These are phyloP conservation scores for Ophiosphaerella korrae DNA, from an alignment of 2,329 filamentous ascomycete genomes.

Conservation along the genomic window DNA sequence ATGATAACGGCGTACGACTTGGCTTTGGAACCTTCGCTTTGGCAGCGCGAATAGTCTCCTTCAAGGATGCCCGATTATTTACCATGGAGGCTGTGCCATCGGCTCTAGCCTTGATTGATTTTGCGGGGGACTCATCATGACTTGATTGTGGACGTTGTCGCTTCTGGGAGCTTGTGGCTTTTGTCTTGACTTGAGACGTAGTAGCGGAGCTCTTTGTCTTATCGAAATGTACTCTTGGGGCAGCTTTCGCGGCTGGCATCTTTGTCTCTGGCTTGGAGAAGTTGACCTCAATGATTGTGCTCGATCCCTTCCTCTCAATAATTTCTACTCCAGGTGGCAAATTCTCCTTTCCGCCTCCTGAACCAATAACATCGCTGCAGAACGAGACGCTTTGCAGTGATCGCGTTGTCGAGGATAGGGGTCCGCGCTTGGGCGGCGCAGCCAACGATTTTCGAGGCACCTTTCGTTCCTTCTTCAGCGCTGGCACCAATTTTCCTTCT, in stretches of 20 bases:
- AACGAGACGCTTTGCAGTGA: constrained; percentile 49
- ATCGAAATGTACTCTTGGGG: constrained; percentile 36
- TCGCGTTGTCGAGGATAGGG: constrained; percentile 52
- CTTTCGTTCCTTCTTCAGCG: constrained; percentile 41
- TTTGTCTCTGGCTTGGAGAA: constrained; percentile 35
- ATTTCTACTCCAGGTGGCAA: constrained; percentile 57
- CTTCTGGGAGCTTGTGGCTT: constrained; percentile 39
- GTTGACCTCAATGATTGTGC: constrained; percentile 39
- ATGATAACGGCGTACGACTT: constrained; percentile 28
- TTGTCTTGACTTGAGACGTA: constrained; percentile 23
- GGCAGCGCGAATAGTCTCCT: constrained; percentile 31
- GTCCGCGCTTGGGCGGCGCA: constrained; percentile 55
- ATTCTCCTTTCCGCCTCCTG: constrained; percentile 67
- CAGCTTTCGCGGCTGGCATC: constrained; percentile 27
- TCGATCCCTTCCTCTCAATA: constrained; percentile 29
- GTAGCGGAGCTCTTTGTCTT: constrained; percentile 26
- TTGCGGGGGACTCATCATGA: constrained; percentile 39
- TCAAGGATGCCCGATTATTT: constrained; percentile 28
- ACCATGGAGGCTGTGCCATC: constrained; percentile 36
- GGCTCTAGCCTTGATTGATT: constrained; percentile 39
- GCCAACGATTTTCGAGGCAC: constrained; percentile 50
- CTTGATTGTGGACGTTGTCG: constrained; percentile 38
- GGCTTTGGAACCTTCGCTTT: constrained; percentile 29
- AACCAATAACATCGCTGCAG: constrained; percentile 56
- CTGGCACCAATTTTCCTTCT: constrained; percentile 36